Evolutionary conservation across 176 grass and related monocot genomes (phyloP), one percentile per base, ranked within the genome.

Genomic region (Carex kokanica): DNA sequence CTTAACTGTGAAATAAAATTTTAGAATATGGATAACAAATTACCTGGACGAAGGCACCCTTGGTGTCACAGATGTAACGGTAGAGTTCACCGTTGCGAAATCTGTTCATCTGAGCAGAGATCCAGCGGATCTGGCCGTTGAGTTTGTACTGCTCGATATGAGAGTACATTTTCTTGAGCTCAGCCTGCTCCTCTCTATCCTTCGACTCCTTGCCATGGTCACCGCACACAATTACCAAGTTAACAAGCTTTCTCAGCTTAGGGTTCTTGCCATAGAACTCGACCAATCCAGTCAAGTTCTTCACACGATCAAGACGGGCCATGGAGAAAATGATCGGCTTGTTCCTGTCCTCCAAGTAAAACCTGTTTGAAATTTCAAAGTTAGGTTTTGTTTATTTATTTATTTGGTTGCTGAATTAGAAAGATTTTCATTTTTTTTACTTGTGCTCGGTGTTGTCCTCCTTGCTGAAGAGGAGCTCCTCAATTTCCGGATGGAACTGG

Each of bases 201-300:
- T 94, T 98, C 16, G 95, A 98, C 79, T 98, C 89, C 62, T 98
- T 98, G 41, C 95, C 95, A 61, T 98, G 95, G 90, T 98, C 95
- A 86, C 95, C 95, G 57, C 87, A 88, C 88, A 98, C 95, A 55
- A 98, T 78, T 12, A 98, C 95, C 80, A 98, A 93, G 89, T 98
- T 98, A 38, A 91, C 95, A 64, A 98, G 63, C 78, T 98, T 90
- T 81, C 89, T 92, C 81, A 98, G 84, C 64, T 63, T 91, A 0
- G 87, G 81, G 27, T 92, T 98, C 90, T 88, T 98, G 21, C 95
- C 95, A 0, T 93, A 98, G 74, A 98, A 85, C 89, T 98, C 95
- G 64, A 98, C 95, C 64, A 98, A 86, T n/a, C 95, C 95, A 43
- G 92, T 98, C 84, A 98, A 87, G 84, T 98, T 98, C 86, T 98